phyloP scores from a whole-genome alignment of 176 grass and related monocot genomes.

The Ensete glaucum region DNA sequence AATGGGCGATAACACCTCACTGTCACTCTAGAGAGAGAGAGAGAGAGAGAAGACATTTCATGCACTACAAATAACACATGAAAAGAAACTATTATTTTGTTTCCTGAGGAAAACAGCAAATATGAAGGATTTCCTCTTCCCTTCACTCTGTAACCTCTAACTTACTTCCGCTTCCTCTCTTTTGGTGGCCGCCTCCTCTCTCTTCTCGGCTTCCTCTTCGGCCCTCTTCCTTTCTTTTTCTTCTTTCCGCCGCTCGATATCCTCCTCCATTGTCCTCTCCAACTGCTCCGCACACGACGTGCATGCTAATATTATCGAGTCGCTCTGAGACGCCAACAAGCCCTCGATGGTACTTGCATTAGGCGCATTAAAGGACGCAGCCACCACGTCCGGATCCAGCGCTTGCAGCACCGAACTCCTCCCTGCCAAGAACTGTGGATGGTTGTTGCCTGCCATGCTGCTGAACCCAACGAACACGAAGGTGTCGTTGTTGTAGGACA shows the following conservation, averaged over 20 bases:
- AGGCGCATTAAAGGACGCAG: slow-evolving; percentile 29
- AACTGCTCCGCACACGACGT: slow-evolving; percentile 72
- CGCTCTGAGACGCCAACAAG: slow-evolving; percentile 36
- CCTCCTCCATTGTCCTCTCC: slow-evolving; percentile 34
- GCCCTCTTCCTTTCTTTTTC: background rate
- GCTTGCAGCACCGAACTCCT: slow-evolving; percentile 40
- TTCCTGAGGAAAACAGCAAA: too few species aligned
- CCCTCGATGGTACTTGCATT: slow-evolving; percentile 38
- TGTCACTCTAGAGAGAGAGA: too few species aligned
- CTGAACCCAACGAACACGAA: slow-evolving; percentile 85
- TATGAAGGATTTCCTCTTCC: background rate
- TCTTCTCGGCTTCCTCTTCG: slow-evolving; percentile 3
- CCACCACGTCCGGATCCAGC: slow-evolving; percentile 41
- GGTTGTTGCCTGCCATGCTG: slow-evolving; percentile 54
- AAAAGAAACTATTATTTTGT: too few species aligned
- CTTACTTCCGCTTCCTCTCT: background rate
- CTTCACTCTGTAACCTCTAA: background rate
- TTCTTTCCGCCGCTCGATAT: slow-evolving; percentile 12
- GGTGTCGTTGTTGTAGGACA: slow-evolving; percentile 73
- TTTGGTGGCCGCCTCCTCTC: background rate
- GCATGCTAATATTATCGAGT: slow-evolving; percentile 56
- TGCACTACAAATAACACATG: too few species aligned
- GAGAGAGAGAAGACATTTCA: too few species aligned
- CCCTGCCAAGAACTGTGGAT: slow-evolving; percentile 79
- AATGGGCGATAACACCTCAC: too few species aligned